Base-by-base conservation (phyloP, 208 protist species). In the Angomonas deanei region DNA sequence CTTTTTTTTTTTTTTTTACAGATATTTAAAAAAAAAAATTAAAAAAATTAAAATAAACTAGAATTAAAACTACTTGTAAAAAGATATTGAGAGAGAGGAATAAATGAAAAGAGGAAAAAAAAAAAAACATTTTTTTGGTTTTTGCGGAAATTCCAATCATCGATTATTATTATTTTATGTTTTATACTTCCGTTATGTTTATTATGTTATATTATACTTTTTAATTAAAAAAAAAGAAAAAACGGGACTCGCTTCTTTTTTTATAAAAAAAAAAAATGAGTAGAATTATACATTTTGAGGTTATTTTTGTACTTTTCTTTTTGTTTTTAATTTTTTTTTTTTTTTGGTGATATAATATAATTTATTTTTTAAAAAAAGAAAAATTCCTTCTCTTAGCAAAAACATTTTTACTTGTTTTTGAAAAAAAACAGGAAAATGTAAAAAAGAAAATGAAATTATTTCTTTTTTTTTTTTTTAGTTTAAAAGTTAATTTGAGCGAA, bases 401-500 rank as follows among this genome's bases (percentile, higher is more conserved):
- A 54, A 46, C 57, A 52, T n/a, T n/a, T n/a, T n/a, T n/a, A n/a
- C n/a, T n/a, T 68, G 6, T 60, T 15, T 59, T 60, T 59, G n/a
- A 28, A 32, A 36, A 39, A 46, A 48, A 6, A 21, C 1, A 21
- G 28, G 30, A 49, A 48, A 42, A 61, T 6, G 38, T n/a, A 1
- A 70, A 57, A 56, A 54, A 26, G 36, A 42, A 61, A 54, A 4
- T 21, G 38, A 54, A 57, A 57, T 33, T n/a, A n/a, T n/a, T n/a
- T n/a, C n/a, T n/a, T n/a, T n/a, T n/a, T n/a, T n/a, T n/a, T n/a
- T n/a, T n/a, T n/a, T n/a, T n/a, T n/a, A n/a, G n/a, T n/a, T n/a
- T n/a, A n/a, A n/a, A n/a, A n/a, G n/a, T n/a, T n/a, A n/a, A n/a
- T n/a, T n/a, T n/a, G n/a, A n/a, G n/a, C n/a, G n/a, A n/a, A n/a